These are phyloP conservation scores for Penicillium samsonianum DNA, from an alignment of 495 filamentous ascomycete genomes.

Conservation along the genomic window DNA sequence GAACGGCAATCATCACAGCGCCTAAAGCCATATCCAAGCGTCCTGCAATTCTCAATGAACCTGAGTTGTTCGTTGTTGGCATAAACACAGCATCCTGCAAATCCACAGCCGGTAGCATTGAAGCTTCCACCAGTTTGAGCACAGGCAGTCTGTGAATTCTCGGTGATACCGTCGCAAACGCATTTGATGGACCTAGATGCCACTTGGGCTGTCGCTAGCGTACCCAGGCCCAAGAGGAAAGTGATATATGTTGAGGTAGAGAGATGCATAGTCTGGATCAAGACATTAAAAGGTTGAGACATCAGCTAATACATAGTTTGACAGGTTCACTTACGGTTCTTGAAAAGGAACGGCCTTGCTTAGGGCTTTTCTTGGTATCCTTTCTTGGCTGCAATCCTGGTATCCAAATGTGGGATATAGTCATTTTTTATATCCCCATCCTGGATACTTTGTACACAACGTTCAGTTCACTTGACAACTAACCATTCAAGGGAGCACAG, in stretches of 20 bases:
- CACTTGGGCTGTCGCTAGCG: not conserved
- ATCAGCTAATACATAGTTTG: not conserved
- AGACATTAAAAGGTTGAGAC: not conserved
- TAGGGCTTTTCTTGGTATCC: not conserved
- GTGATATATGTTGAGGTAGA: not conserved
- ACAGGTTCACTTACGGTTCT: not conserved
- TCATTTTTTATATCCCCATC: not conserved
- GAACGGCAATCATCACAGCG: slow-evolving; percentile 23
- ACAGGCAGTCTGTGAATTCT: slow-evolving; percentile 1
- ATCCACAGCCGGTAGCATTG: slow-evolving; percentile 20
- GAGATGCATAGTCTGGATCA: slow-evolving; percentile 2
- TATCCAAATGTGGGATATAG: too few relatives aligned
- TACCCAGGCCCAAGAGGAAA: slow-evolving; percentile 1
- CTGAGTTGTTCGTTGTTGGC: slow-evolving; percentile 11
- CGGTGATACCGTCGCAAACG: not conserved
- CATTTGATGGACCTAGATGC: slow-evolving; percentile 5
- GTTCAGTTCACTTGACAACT: not conserved
- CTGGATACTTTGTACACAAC: not conserved
- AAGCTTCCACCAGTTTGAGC: slow-evolving; percentile 3
- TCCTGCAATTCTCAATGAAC: slow-evolving; percentile 17
- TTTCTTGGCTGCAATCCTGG: not conserved
- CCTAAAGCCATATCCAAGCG: slow-evolving; percentile 21
- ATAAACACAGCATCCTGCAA: slow-evolving; percentile 24
- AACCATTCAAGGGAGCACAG: not conserved
- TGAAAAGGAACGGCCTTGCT: not conserved